A percentile compares a stretch with the other conserved stretches of the same genome.
Evolutionary conservation across 1,284 basidiomycete genomes (phyloP).

Genomic region (Leucoagaricus sp.): DNA sequence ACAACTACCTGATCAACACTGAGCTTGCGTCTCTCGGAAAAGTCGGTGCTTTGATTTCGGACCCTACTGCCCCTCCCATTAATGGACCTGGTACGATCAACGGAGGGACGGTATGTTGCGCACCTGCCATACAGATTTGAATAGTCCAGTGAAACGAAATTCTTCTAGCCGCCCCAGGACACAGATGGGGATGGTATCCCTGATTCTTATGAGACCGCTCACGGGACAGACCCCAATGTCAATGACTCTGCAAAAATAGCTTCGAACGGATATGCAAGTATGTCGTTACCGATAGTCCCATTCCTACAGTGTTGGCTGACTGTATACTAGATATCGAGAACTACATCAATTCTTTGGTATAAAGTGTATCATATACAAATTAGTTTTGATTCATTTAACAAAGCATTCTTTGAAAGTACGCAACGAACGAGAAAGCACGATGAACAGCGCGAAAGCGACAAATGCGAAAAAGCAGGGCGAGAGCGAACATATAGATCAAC

Average conservation of each 20-base stretch:
- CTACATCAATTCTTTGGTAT: conserved; percentile 35
- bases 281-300: conserved; percentile 17
- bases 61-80: conserved; percentile 29
- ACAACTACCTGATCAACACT: conserved; percentile 34
- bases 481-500: background rate
- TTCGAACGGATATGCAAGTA: conserved; percentile 38
- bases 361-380: conserved; percentile 8
- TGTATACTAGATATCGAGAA: conserved; percentile 32
- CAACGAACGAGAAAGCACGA: conserved; percentile 1
- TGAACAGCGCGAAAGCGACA: too few relatives aligned
- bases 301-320: background rate
- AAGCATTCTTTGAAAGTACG: background rate
- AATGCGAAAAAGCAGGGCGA: background rate
- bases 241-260: conserved; percentile 35
- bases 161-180: conserved; percentile 28
- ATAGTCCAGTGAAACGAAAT: background rate
- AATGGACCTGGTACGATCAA: conserved; percentile 35
- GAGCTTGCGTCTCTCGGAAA: conserved; percentile 36
- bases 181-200: conserved; percentile 38
- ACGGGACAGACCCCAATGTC: conserved; percentile 34
- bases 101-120: conserved; percentile 30
- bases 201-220: conserved; percentile 34
- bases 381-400: background rate
- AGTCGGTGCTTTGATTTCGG: conserved; percentile 32
- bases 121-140: background rate